Evolutionary conservation across 2,329 filamentous ascomycete species (phyloP).

Genomic region (Monosporascus sp.): DNA sequence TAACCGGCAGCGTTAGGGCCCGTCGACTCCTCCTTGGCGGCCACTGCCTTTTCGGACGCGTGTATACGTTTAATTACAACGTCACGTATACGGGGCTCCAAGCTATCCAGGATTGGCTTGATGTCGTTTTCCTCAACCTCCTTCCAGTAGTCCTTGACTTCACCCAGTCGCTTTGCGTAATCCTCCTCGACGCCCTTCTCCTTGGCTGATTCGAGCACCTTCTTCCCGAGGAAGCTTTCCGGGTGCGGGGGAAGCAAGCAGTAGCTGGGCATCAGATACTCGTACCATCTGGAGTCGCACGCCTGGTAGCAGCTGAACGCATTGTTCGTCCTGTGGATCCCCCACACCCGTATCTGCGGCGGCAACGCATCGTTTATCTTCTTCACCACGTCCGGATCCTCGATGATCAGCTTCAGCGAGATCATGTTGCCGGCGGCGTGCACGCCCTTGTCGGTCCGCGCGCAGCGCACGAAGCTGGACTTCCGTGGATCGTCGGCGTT

Average conservation of each 20-base stretch:
- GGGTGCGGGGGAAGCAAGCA: constrained; percentile 90
- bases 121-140: constrained; percentile 76
- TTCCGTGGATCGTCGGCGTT: constrained; percentile 97
- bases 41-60: constrained; percentile 18
- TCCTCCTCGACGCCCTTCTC: constrained; percentile 66
- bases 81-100: constrained; percentile 59
- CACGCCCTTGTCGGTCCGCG: constrained; percentile 94
- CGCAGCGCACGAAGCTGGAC: constrained; percentile 87
- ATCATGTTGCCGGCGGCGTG: constrained; percentile 95
- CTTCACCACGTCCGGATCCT: constrained; percentile 78
- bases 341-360: constrained; percentile 91
- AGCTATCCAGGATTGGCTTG: constrained; percentile 57
- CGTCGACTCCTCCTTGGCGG: constrained; percentile 11
- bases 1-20: constrained; percentile 6
- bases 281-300: constrained; percentile 94
- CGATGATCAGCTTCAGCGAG: constrained; percentile 90
- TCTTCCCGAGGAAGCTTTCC: constrained; percentile 76
- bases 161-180: constrained; percentile 64
- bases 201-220: constrained; percentile 71
- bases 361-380: constrained; percentile 86
- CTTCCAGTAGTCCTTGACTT: constrained; percentile 77
- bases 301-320: constrained; percentile 92
- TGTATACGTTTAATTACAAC: constrained; percentile 60
- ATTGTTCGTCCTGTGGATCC: constrained; percentile 81
- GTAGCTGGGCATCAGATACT: constrained; percentile 93